Evolutionary conservation across 345 rosid genomes (phyloP).

Genomic region (Populus euphratica): DNA sequence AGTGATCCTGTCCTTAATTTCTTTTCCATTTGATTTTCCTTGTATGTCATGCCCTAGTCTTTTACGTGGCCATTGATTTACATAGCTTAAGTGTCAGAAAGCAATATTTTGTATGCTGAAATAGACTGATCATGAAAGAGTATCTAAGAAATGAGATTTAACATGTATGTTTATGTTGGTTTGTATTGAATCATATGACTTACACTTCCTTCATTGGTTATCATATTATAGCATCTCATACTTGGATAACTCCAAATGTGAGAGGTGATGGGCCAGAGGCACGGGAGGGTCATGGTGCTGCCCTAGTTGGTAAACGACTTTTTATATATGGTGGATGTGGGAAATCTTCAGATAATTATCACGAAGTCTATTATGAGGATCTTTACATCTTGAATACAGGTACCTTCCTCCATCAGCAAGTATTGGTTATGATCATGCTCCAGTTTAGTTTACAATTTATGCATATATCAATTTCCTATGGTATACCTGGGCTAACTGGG

Average conservation of each 20-base stretch:
- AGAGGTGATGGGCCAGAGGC: conserved; percentile 94
- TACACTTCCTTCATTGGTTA: conserved; percentile 2
- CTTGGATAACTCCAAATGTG: conserved; percentile 82
- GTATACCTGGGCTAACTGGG: neutral
- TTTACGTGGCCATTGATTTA: neutral
- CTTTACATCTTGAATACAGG: conserved; percentile 88
- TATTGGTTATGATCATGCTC: neutral
- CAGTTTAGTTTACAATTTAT: neutral
- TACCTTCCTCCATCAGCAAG: conserved; percentile 14
- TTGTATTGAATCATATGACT: neutral
- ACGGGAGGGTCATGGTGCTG: conserved; percentile 93
- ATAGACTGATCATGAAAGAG: neutral
- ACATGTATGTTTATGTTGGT: neutral
- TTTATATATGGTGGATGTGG: conserved; percentile 96
- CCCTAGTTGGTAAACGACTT: conserved; percentile 82
- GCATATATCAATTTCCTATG: neutral
- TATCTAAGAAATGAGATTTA: neutral
- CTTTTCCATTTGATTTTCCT: conserved; percentile 8
- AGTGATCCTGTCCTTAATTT: conserved; percentile 2
- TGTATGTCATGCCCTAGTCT: neutral
- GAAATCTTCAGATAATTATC: conserved; percentile 53
- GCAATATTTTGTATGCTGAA: neutral
- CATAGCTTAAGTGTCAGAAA: neutral
- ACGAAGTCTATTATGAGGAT: conserved; percentile 86
- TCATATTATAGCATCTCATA: conserved; percentile 59